Percentiles rank a stretch among this genome's conserved stretches.
phyloP scores from a whole-genome alignment of 305 asterid genomes.

The Nicotiana rustica region DNA sequence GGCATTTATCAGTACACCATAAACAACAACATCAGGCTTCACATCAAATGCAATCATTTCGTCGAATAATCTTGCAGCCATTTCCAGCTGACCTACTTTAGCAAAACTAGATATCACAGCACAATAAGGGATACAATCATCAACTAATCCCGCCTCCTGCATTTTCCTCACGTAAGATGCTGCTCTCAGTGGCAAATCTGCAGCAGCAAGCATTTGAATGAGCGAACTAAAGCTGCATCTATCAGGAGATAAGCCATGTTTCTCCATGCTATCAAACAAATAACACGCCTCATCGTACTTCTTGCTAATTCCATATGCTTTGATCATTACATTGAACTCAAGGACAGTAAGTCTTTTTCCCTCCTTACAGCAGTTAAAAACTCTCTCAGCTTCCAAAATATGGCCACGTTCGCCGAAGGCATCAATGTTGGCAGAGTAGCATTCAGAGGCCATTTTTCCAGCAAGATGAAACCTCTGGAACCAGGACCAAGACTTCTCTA shows the following conservation, averaged over 20 bases:
- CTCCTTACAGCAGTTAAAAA: constrained; percentile 64
- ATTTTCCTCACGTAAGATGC: constrained; percentile 64
- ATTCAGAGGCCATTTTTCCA: constrained; percentile 82
- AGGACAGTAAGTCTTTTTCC: constrained; percentile 55
- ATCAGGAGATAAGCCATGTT: constrained; percentile 68
- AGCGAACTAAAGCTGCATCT: constrained; percentile 83
- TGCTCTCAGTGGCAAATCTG: constrained; percentile 75
- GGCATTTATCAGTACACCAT: constrained; percentile 81
- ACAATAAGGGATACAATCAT: constrained; percentile 78
- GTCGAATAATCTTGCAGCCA: constrained; percentile 62
- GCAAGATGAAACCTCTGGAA: constrained; percentile 73
- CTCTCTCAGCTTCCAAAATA: constrained; percentile 68
- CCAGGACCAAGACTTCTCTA: constrained; percentile 76
- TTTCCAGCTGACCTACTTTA: constrained; percentile 62
- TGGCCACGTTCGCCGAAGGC: constrained; percentile 89
- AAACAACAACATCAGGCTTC: constrained; percentile 80
- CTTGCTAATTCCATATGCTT: constrained; percentile 88
- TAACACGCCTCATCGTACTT: constrained; percentile 75
- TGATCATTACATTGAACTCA: constrained; percentile 89
- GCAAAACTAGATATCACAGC: constrained; percentile 84
- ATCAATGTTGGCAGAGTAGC: constrained; percentile 91
- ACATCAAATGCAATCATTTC: constrained; percentile 65
- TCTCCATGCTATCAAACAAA: constrained; percentile 72
- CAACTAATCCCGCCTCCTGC: constrained; percentile 70
- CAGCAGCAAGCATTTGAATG: constrained; percentile 81